Percentiles rank a stretch among this genome's conserved stretches.
Conservation (phyloP, 345 rosid species). For the Gossypium arboreum region DNA sequence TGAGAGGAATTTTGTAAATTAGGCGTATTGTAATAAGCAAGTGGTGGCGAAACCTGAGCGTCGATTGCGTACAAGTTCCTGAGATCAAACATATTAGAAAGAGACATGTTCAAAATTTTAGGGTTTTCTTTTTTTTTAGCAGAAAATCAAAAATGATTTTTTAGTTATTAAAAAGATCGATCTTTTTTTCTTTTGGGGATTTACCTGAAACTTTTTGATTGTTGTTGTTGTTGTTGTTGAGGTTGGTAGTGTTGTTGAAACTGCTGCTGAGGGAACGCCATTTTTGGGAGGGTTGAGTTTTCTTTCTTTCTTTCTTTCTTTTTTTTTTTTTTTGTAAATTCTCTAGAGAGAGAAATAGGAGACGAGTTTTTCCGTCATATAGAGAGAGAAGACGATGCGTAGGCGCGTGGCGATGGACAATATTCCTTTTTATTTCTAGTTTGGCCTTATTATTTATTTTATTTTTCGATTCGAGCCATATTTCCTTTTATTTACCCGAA, state of each 20-base stretch:
- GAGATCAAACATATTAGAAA: slow-evolving; percentile 1
- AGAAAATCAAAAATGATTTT: background rate
- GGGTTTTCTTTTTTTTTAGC: background rate
- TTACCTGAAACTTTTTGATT: slow-evolving; percentile 51
- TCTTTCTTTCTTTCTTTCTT: background rate
- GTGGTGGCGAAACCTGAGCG: slow-evolving; percentile 48
- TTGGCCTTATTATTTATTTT: background rate
- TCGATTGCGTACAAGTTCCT: slow-evolving; percentile 47
- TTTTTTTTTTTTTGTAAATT: no score
- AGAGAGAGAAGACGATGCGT: slow-evolving; percentile 11
- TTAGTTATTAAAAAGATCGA: background rate
- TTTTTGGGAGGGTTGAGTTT: slow-evolving; percentile 8
- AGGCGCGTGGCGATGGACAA: slow-evolving; percentile 21
- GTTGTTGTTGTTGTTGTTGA: slow-evolving; percentile 40
- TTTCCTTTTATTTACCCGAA: background rate
- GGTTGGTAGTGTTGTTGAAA: slow-evolving; percentile 36
- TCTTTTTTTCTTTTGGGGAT: background rate
- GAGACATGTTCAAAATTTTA: background rate
- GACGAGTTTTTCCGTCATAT: background rate
- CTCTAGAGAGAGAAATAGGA: slow-evolving; percentile 15
- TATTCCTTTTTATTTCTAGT: slow-evolving; percentile 10
- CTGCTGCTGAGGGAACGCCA: slow-evolving; percentile 63
- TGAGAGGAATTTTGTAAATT: slow-evolving; percentile 59
- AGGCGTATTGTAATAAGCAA: slow-evolving; percentile 31
- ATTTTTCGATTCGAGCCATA: background rate